Evolutionary conservation across 2,329 filamentous ascomycete species (phyloP), one percentile per base, ranked within the genome.

Genomic region (Apiospora hydei): DNA sequence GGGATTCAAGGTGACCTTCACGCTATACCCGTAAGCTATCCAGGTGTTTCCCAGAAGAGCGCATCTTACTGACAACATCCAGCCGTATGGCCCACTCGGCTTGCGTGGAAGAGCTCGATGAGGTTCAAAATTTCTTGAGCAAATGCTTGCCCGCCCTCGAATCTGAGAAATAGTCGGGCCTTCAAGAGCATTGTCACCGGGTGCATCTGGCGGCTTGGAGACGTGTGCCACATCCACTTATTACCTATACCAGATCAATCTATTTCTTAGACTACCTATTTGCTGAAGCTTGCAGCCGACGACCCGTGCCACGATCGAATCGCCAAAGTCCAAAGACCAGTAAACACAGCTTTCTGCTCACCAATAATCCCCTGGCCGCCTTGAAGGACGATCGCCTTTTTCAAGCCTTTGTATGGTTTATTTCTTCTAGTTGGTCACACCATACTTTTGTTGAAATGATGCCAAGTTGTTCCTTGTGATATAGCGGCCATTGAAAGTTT

Each of bases 71-170:
- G n/a, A 38, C 13, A 67, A 10, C 70, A 70, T 24, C 24, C 69
- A 94, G 92, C 72, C 88, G 88, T 14, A 88, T 98, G 80, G 86
- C 86, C 18, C 96, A 98, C 81, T 93, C 91, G 6, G 94, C 94
- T 1, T 91, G 91, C 76, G 86, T 90, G 6, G 85, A 92, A 74
- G 96, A 98, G 84, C 90, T 98, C 71, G 89, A 96, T 74, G 93
- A 97, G 77, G 85, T 98, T 24, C 94, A 96, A 83, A 80, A 77
- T 0, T 91, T 89, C 74, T 74, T 91, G 69, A 80, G 77, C 46
- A 79, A 83, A 71, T 82, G 82, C 64, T 81, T 91, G 70, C 86
- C 88, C 6, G 78, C 83, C 0, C 74, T 83, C 70, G 83, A 77
- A 30, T 81, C 43, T 10, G 70, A 83, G 30, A 81, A 82, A 70